A percentile compares a stretch with the other conserved stretches of the same genome.
phyloP scores from a whole-genome alignment of 192 early-diverging fungal genomes.

The Umbelopsis sp. region DNA sequence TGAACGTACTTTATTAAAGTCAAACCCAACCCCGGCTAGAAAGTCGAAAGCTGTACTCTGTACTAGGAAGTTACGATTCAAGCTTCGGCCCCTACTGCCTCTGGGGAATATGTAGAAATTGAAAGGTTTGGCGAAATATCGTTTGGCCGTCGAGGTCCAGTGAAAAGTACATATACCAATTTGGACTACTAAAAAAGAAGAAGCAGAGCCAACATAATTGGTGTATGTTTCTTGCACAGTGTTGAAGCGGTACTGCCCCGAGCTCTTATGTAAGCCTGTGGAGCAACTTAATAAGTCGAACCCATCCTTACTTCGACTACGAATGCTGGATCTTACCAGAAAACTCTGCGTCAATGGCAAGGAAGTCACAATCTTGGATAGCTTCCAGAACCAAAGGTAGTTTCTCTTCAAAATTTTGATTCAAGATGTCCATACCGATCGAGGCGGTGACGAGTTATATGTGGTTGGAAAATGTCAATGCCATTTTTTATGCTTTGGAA shows the following conservation, averaged over 20 bases:
- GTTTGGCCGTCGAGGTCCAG: constrained; percentile 47
- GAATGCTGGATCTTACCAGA: constrained; percentile 44
- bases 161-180: constrained; percentile 65
- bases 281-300: no score
- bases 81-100: constrained; percentile 37
- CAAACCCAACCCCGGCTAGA: constrained; percentile 56
- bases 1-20: constrained; percentile 59
- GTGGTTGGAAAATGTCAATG: no score
- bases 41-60: constrained; percentile 63
- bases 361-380: constrained; percentile 58
- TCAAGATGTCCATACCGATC: constrained; percentile 56
- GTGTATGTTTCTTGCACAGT: constrained; percentile 2
- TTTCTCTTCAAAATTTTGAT: constrained; percentile 45
- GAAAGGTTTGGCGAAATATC: constrained; percentile 65
- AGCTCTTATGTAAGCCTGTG: neutral
- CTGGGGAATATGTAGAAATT: constrained; percentile 69
- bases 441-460: neutral
- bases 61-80: constrained; percentile 51
- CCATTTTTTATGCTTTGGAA: no score
- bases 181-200: constrained; percentile 57
- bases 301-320: no score
- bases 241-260: neutral
- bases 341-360: constrained; percentile 68
- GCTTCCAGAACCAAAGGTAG: constrained; percentile 52
- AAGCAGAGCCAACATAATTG: neutral